phyloP scores from a whole-genome alignment of 805 yeast genomes.

The Zygosaccharomyces gambellarensis region DNA sequence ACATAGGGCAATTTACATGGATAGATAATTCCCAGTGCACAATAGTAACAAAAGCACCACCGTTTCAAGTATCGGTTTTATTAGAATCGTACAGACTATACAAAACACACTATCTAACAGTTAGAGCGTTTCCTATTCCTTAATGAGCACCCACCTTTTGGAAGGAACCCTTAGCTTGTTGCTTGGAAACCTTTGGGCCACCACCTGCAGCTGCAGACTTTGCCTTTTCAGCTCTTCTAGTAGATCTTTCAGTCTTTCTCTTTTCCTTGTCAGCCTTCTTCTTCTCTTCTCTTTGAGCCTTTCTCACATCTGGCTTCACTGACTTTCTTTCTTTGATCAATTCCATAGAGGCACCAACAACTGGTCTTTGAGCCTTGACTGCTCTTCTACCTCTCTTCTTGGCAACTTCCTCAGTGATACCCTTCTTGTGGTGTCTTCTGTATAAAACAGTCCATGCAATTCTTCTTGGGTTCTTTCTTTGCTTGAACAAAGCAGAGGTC shows the following conservation, averaged over 20 bases:
- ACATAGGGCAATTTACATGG: background rate
- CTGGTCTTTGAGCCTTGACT: slow-evolving; percentile 98
- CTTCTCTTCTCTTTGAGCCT: slow-evolving; percentile 94
- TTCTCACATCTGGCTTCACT: slow-evolving; percentile 94
- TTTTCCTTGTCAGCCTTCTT: slow-evolving; percentile 76
- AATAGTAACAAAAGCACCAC: background rate
- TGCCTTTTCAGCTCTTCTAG: slow-evolving; percentile 93
- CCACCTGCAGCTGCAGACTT: slow-evolving; percentile 70
- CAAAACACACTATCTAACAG: slow-evolving; percentile 7
- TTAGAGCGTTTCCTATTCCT: slow-evolving; percentile 24
- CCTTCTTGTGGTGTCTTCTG: slow-evolving; percentile 99
- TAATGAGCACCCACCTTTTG: slow-evolving; percentile 97
- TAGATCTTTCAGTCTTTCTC: slow-evolving; percentile 87
- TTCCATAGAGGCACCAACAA: slow-evolving; percentile 98
- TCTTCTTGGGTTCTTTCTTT: slow-evolving; percentile 99
- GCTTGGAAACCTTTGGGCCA: slow-evolving; percentile 81
- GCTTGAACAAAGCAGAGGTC: slow-evolving; percentile 96
- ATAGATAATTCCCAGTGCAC: background rate
- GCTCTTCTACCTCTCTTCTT: slow-evolving; percentile 97
- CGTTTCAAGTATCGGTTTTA: slow-evolving; percentile 7
- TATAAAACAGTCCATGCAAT: slow-evolving; percentile 98
- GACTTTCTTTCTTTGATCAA: slow-evolving; percentile 97
- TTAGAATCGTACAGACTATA: slow-evolving; percentile 7
- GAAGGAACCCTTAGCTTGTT: slow-evolving; percentile 97
- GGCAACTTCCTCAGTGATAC: slow-evolving; percentile 96